A percentile compares a stretch with the other conserved stretches of the same genome.
phyloP scores from a whole-genome alignment of 345 rosid species.

The Hibiscus trionum region DNA sequence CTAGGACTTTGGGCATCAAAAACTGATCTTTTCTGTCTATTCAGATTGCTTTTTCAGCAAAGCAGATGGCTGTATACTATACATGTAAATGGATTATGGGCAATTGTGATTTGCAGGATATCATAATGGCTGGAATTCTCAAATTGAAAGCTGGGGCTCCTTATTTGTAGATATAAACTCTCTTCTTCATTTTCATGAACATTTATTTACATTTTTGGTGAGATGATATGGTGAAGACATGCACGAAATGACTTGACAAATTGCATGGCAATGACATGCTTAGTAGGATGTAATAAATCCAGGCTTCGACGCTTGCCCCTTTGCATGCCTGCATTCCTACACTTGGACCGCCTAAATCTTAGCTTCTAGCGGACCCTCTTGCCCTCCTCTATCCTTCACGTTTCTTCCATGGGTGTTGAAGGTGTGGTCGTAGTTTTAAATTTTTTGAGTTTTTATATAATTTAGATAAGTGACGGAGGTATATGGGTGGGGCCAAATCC shows the following conservation, averaged over 20 bases:
- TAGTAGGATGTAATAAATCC: not conserved
- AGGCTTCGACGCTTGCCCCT: not conserved
- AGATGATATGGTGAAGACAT: not conserved
- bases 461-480: no score
- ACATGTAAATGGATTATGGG: not conserved
- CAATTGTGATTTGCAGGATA: not conserved
- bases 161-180: not conserved
- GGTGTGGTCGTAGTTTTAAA: no score
- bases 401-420: no score
- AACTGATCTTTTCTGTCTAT: no score
- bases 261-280: not conserved
- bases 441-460: no score
- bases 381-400: not conserved
- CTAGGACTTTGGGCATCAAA: no score
- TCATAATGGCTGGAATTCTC: not conserved
- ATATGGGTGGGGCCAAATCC: no score
- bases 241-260: not conserved
- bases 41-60: not conserved
- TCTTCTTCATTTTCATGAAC: no score
- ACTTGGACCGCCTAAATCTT: not conserved
- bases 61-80: not conserved
- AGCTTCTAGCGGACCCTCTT: not conserved
- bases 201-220: no score
- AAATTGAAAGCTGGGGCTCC: not conserved
- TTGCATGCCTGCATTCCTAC: conserved; percentile 3